Conservation (phyloP, 2,329 filamentous ascomycete genomes). For the Neonectria hederae region DNA sequence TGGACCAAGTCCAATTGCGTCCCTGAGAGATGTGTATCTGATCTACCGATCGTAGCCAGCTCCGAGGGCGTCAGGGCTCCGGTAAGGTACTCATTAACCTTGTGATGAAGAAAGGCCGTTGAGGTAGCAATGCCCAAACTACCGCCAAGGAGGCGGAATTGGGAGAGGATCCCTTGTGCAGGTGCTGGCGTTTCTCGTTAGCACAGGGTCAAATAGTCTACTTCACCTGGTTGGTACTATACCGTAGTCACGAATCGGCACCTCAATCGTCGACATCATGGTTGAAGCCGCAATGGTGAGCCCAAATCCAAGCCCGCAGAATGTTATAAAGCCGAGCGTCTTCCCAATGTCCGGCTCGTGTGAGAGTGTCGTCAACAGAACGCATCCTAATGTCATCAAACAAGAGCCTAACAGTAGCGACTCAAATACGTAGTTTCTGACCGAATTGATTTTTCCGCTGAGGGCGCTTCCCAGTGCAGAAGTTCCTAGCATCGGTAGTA, state of each 20-base stretch:
- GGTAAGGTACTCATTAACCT: constrained; percentile 42
- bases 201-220: background rate
- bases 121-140: constrained; percentile 65
- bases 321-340: constrained; percentile 58
- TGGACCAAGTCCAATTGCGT: constrained; percentile 47
- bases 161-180: constrained; percentile 63
- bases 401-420: constrained; percentile 53
- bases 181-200: constrained; percentile 50
- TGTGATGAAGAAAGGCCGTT: constrained; percentile 55
- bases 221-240: constrained; percentile 23
- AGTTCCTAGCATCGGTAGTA: constrained; percentile 63
- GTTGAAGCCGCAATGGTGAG: constrained; percentile 58
- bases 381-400: constrained; percentile 58
- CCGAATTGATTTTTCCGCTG: constrained; percentile 54
- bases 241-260: constrained; percentile 58
- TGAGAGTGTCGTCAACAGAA: constrained; percentile 53
- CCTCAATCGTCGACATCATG: constrained; percentile 55
- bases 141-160: constrained; percentile 62
- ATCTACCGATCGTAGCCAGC: constrained; percentile 39
- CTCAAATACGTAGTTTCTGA: constrained; percentile 54
- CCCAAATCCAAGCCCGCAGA: constrained; percentile 64
- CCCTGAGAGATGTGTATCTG: constrained; percentile 35
- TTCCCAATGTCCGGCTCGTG: constrained; percentile 52
- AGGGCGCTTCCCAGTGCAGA: constrained; percentile 57
- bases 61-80: constrained; percentile 43